Evolutionary conservation across 345 rosid species (phyloP).

Genomic region (Euclidium syriacum): DNA sequence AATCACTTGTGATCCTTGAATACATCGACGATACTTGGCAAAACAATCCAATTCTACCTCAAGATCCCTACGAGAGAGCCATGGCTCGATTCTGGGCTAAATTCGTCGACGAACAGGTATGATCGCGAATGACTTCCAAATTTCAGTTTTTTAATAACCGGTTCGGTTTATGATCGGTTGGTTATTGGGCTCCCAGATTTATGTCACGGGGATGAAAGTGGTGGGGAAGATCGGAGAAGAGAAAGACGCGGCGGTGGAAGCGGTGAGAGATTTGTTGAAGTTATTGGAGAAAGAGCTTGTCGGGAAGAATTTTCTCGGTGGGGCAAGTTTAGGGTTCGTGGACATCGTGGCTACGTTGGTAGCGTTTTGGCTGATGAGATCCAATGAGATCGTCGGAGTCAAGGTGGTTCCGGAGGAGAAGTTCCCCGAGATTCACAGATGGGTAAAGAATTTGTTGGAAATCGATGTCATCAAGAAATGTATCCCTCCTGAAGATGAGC

Average conservation of each 20-base stretch:
- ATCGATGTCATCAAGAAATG: conserved; percentile 21
- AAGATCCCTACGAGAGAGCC: conserved; percentile 34
- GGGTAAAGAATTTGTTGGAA: conserved; percentile 9
- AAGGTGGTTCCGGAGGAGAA: conserved; percentile 17
- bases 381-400: conserved; percentile 8
- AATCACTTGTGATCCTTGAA: conserved; percentile 40
- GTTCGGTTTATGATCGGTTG: conserved; percentile 3
- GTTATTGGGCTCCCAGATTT: neutral
- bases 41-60: conserved; percentile 32
- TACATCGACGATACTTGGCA: conserved; percentile 45
- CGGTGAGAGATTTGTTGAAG: conserved; percentile 24
- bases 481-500: conserved; percentile 26
- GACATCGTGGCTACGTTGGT: conserved; percentile 26
- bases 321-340: conserved; percentile 24
- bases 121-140: neutral
- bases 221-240: conserved; percentile 21
- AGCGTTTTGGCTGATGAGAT: conserved; percentile 28
- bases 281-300: conserved; percentile 30
- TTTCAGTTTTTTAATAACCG: neutral
- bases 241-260: conserved; percentile 18
- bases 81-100: conserved; percentile 35
- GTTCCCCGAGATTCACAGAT: conserved; percentile 17
- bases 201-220: conserved; percentile 21
- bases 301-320: conserved; percentile 34
- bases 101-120: conserved; percentile 30